Evolutionary conservation across 768 basidiomycete species (phyloP), one percentile per base, ranked within the genome.

Genomic region (Hemileccinum impolitum): DNA sequence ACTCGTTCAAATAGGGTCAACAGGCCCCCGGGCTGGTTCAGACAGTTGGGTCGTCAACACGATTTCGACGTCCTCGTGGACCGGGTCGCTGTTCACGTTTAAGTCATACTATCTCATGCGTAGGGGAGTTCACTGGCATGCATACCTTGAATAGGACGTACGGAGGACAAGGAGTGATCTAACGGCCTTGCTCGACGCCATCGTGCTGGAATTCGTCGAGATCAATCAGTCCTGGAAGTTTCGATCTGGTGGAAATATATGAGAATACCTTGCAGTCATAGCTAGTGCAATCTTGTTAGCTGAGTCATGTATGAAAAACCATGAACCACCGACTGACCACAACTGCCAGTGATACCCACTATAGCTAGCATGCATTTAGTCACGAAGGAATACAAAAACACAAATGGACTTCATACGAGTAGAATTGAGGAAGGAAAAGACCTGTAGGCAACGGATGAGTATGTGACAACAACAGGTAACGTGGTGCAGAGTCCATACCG

Each of bases 111-210:
- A n/a, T n/a, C n/a, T n/a, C n/a, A n/a, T n/a, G n/a, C n/a, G n/a
- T n/a, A n/a, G n/a, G n/a, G n/a, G n/a, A n/a, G n/a, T 23, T 23
- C 23, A 3, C 23, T 23, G 3, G 3, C 23, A 23, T 23, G 23
- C 50, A 1, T 31, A 55, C 57, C 53, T 43, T 35, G 30, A 0
- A 6, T 9, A 15, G 2, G 35, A 2, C 6, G 6, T 14, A 19
- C 11, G 40, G 26, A 51, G 9, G 6, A 14, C 21, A 9, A 59
- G 45, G 39, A 59, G 58, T 8, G 50, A 59, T 17, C 41, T 55
- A 41, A 59, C 57, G 3, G 41, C 51, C 37, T 49, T 52, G 26
- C 41, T 52, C 10, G 58, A 59, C n/a, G 10, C 51, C 5, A 59
- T 59, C 15, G 43, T 51, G 14, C 58, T 59, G 43, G 30, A 48